Conservation (phyloP, 2,329 filamentous ascomycete genomes). For the Ophiostoma piceae region DNA sequence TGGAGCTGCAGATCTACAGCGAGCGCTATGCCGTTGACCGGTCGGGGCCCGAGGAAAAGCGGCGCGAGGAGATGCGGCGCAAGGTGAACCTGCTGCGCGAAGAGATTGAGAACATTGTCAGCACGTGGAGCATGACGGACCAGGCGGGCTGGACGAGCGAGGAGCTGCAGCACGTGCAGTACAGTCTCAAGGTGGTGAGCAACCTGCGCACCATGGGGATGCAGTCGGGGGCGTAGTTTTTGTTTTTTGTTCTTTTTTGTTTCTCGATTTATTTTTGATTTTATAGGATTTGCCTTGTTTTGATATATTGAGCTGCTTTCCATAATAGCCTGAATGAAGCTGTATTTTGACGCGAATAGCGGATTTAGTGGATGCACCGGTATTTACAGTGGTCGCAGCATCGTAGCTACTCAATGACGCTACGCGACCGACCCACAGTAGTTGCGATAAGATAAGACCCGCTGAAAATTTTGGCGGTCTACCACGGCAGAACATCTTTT, state of each 20-base stretch:
- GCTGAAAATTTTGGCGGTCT: constrained; percentile 24
- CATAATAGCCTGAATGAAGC: constrained; percentile 2
- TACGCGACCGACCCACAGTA: neutral
- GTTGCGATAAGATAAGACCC: constrained; percentile 20
- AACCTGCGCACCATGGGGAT: constrained; percentile 11
- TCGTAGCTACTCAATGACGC: neutral
- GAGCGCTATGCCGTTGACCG: constrained; percentile 21
- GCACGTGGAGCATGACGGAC: constrained; percentile 13
- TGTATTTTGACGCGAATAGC: neutral
- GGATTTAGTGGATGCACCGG: neutral
- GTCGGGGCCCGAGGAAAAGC: neutral
- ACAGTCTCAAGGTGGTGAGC: constrained; percentile 12
- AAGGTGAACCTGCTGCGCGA: constrained; percentile 22
- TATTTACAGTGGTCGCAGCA: neutral
- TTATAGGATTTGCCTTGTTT: neutral
- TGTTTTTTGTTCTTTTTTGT: neutral
- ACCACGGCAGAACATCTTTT: constrained; percentile 19
- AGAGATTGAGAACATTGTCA: constrained; percentile 21
- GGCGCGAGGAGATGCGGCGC: constrained; percentile 13
- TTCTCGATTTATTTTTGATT: neutral
- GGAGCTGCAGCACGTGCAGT: constrained; percentile 20
- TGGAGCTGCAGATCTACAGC: constrained; percentile 24
- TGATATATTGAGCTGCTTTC: neutral
- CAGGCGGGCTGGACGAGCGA: constrained; percentile 18
- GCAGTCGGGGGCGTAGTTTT: neutral